A percentile compares a stretch with the other conserved stretches of the same genome.
phyloP scores from a whole-genome alignment of 2,329 filamentous ascomycete species.

The Zalaria sp. region DNA sequence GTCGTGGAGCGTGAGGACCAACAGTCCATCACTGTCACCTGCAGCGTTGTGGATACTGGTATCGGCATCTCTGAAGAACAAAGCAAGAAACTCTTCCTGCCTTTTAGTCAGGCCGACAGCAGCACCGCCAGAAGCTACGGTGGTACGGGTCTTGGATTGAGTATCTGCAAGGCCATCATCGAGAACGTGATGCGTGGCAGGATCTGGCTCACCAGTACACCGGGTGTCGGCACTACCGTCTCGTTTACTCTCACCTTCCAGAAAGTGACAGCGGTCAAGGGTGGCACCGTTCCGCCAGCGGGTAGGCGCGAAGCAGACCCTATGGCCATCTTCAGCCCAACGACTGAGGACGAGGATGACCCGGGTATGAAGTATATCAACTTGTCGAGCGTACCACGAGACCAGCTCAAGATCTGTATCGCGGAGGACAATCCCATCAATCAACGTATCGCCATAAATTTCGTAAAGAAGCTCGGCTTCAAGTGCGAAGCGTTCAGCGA shows the following conservation, averaged over 20 bases:
- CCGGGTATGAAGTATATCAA: constrained; percentile 34
- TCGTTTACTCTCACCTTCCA: constrained; percentile 78
- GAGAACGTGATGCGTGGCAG: constrained; percentile 82
- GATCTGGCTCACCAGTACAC: constrained; percentile 67
- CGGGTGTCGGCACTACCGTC: constrained; percentile 54
- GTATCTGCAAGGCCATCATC: constrained; percentile 88
- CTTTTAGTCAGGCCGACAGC: constrained; percentile 84
- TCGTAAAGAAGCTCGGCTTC: constrained; percentile 75
- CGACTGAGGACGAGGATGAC: constrained; percentile 27
- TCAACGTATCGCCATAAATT: constrained; percentile 84
- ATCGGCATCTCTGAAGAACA: constrained; percentile 80
- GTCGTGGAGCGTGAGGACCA: constrained; percentile 56
- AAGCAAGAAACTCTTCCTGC: constrained; percentile 74
- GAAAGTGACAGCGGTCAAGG: constrained; percentile 50
- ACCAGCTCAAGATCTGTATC: constrained; percentile 76
- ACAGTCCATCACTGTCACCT: constrained; percentile 60
- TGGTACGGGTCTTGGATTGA: constrained; percentile 78
- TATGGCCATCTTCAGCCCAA: constrained; percentile 41
- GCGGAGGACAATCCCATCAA: constrained; percentile 95
- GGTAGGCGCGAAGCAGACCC: constrained; percentile 35
- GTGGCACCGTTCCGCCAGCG: constrained; percentile 9
- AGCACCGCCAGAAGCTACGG: constrained; percentile 85
- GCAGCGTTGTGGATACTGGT: constrained; percentile 79
- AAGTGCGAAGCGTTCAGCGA: constrained; percentile 82
- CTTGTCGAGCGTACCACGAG: constrained; percentile 58